phyloP scores from a whole-genome alignment of 306 rosid species.

The Ziziphus jujuba region DNA sequence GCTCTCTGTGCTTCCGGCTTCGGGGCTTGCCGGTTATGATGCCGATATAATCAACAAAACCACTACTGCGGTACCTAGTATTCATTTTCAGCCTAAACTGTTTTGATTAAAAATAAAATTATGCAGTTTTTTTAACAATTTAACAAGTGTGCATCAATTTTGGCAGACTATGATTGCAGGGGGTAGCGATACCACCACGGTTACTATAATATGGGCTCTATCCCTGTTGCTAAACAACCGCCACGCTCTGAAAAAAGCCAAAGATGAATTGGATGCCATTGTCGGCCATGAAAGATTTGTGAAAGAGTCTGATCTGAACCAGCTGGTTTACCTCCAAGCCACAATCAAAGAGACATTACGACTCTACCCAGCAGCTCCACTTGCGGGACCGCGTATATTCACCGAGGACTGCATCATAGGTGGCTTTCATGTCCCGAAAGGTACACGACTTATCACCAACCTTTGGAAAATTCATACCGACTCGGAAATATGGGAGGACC shows the following conservation, averaged over 20 bases:
- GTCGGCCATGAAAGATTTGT: conserved; percentile 22
- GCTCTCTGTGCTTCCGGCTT: neutral
- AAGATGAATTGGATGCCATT: conserved; percentile 25
- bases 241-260: neutral
- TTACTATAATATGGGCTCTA: conserved; percentile 32
- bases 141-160: neutral
- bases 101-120: no score
- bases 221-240: conserved; percentile 27
- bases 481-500: conserved; percentile 15
- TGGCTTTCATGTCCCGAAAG: conserved; percentile 36
- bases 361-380: conserved; percentile 46
- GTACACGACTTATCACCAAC: conserved; percentile 27
- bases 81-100: no score
- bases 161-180: conserved; percentile 26
- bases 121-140: neutral
- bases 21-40: neutral
- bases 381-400: conserved; percentile 32
- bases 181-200: conserved; percentile 24
- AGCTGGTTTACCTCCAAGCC: conserved; percentile 44
- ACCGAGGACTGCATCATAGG: conserved; percentile 44
- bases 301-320: conserved; percentile 24
- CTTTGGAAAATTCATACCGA: conserved; percentile 23
- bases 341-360: conserved; percentile 52
- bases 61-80: neutral
- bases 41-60: conserved; percentile 11